These are phyloP conservation scores for Deinandra increscens DNA, from an alignment of 129 eudicot species.

Conservation along the genomic window DNA sequence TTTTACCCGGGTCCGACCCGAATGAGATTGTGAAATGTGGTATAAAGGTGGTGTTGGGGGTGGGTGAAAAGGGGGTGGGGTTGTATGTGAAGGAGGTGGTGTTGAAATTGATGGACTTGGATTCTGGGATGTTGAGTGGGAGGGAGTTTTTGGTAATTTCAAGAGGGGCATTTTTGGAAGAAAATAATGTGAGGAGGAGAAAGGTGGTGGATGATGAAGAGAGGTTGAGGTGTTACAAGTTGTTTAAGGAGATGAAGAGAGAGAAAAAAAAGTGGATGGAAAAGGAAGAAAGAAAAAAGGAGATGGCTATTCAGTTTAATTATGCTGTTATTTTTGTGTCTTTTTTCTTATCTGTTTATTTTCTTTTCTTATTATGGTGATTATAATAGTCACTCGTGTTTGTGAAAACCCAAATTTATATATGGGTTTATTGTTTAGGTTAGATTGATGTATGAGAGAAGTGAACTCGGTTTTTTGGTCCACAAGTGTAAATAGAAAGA, in stretches of 20 bases:
- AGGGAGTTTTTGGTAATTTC: slow-evolving; percentile 36
- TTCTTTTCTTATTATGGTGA: neutral
- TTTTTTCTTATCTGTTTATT: slow-evolving; percentile 11
- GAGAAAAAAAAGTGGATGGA: slow-evolving; percentile 5
- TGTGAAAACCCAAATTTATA: too few species aligned
- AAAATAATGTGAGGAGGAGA: slow-evolving; percentile 18
- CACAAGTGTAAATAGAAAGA: too few species aligned
- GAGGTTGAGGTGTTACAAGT: neutral
- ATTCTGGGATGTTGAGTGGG: slow-evolving; percentile 22
- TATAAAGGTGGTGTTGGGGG: slow-evolving; percentile 34
- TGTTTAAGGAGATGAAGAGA: slow-evolving; percentile 13
- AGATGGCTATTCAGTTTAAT: neutral
- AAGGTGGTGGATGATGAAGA: slow-evolving; percentile 21
- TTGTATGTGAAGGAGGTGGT: slow-evolving; percentile 24
- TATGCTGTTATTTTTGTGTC: slow-evolving; percentile 1
- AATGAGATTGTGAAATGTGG: slow-evolving; percentile 33
- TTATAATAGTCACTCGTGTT: too few species aligned
- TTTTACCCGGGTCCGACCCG: slow-evolving; percentile 24
- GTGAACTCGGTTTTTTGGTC: too few species aligned
- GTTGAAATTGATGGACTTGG: slow-evolving; percentile 23
- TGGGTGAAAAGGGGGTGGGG: slow-evolving; percentile 26
- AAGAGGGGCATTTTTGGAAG: slow-evolving; percentile 22
- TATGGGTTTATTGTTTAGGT: too few species aligned
- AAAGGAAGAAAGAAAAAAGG: neutral
- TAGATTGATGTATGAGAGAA: too few species aligned